Base-by-base conservation (phyloP, 2,329 filamentous ascomycete species). In the Colletotrichum neosansevieriae region DNA sequence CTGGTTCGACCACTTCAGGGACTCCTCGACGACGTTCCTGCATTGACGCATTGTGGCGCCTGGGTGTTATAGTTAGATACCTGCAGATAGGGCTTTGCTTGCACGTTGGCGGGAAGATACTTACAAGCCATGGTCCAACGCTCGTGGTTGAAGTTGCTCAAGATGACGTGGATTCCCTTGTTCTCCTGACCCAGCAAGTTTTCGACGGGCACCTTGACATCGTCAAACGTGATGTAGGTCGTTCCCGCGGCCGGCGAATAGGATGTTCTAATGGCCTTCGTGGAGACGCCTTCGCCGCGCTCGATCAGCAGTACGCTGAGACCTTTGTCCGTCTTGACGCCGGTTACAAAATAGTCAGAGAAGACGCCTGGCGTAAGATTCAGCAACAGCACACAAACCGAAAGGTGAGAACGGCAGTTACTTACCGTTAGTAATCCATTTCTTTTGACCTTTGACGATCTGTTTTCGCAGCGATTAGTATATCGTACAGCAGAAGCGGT, bases 131-230 rank as follows among this genome's bases (percentile, higher is more conserved):
- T 93, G 80, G 87, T 91, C 86, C 91, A 94, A 36, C 92, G 87
- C 82, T 94, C 92, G 80, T 96, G 92, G 84, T 96, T 96, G 83
- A 97, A 97, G 82, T 97, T 97, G 80, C 87, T 89, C 76, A 96
- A 82, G 75, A 97, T 93, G 34, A 96, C 92, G 70, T 91, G 87
- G 75, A 97, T 94, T 6, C 94, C 94, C 82, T 95, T 92, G 83
- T 96, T 89, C 80, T 97, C 93, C 76, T 92, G 83, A 70, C 94
- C 94, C 6, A 97, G 83, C 15, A 97, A 82, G 78, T 96, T 90
- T 76, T 89, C 87, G 0, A 89, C 91, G 0, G 94, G 93, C 0
- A 97, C 93, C 82, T 94, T 94, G 79, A 94, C 93, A 72, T 96
- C 92, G 79, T 94, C 92, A 78, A 93, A 95, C 58, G 93, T 92